A percentile compares a stretch with the other conserved stretches of the same genome.
These are phyloP conservation scores for Gossypium gossypioides DNA, from an alignment of 441 rosid genomes.

Conservation along the genomic window DNA sequence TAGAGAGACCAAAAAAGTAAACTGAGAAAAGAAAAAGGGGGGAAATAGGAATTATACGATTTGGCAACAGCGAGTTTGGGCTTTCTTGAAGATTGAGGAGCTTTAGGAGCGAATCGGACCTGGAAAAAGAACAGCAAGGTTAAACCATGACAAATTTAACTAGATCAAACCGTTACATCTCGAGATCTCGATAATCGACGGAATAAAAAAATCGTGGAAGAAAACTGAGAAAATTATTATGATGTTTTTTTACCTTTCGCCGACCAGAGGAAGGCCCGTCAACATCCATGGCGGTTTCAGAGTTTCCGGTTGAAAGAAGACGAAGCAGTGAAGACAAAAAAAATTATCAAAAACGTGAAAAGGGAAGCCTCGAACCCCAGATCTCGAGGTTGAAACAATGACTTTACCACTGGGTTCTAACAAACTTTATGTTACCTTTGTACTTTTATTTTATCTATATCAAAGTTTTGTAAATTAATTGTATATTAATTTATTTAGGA, in stretches of 20 bases:
- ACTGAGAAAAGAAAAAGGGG: neutral
- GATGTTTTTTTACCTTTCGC: constrained; percentile 12
- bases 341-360: neutral
- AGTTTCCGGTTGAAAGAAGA: neutral
- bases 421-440: accelerated
- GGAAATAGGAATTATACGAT: constrained; percentile 20
- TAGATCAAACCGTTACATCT: constrained; percentile 10
- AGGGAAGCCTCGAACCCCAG: neutral
- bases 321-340: neutral
- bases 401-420: neutral
- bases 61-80: constrained; percentile 22
- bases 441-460: no score
- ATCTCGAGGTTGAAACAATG: neutral
- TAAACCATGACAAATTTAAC: neutral
- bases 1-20: neutral
- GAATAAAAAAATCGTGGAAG: constrained; percentile 7
- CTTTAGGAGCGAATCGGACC: constrained; percentile 47
- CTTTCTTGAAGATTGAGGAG: constrained; percentile 31
- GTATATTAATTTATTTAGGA: no score
- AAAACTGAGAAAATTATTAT: neutral
- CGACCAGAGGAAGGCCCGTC: constrained; percentile 2
- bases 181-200: constrained; percentile 10
- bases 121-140: constrained; percentile 16
- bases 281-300: constrained; percentile 6
- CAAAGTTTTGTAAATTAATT: neutral